phyloP scores from a whole-genome alignment of 2,329 filamentous ascomycete genomes.

The Podosphaera fusca region DNA sequence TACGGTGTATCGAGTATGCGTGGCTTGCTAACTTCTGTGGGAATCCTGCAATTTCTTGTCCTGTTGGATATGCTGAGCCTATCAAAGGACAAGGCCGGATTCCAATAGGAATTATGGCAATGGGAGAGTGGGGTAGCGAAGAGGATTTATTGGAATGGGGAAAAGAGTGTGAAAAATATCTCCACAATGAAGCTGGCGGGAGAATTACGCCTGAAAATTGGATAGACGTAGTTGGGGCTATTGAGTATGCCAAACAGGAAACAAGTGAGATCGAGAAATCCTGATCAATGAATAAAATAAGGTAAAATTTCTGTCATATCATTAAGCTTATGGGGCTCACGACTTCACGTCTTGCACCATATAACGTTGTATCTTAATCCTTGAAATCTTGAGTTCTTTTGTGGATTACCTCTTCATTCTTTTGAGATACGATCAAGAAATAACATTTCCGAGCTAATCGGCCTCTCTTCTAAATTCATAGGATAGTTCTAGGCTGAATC shows the following conservation, averaged over 20 bases:
- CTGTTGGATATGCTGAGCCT: slow-evolving; percentile 41
- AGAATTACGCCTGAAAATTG: slow-evolving; percentile 29
- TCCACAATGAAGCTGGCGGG: slow-evolving; percentile 26
- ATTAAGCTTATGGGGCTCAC: too few species aligned
- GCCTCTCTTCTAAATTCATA: too few species aligned
- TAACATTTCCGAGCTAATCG: too few species aligned
- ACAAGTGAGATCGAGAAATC: not conserved
- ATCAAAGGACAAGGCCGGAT: slow-evolving; percentile 27
- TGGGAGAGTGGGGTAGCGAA: slow-evolving; percentile 44
- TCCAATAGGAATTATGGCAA: slow-evolving; percentile 37
- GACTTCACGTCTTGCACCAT: too few species aligned
- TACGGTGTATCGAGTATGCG: slow-evolving; percentile 67
- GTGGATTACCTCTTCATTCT: too few species aligned
- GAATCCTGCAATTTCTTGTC: slow-evolving; percentile 49
- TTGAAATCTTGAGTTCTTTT: too few species aligned
- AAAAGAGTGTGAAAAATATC: slow-evolving; percentile 29
- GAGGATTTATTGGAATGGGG: slow-evolving; percentile 39
- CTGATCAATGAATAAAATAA: not conserved
- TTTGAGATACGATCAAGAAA: too few species aligned
- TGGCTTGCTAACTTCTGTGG: slow-evolving; percentile 71
- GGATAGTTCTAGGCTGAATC: too few species aligned
- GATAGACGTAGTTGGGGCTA: slow-evolving; percentile 28
- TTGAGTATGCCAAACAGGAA: slow-evolving; percentile 9
- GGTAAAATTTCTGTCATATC: too few species aligned
- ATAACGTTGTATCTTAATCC: too few species aligned